Base-by-base conservation (phyloP, 371 early-diverging fungal genomes). In the Capniomyces stellatus region DNA sequence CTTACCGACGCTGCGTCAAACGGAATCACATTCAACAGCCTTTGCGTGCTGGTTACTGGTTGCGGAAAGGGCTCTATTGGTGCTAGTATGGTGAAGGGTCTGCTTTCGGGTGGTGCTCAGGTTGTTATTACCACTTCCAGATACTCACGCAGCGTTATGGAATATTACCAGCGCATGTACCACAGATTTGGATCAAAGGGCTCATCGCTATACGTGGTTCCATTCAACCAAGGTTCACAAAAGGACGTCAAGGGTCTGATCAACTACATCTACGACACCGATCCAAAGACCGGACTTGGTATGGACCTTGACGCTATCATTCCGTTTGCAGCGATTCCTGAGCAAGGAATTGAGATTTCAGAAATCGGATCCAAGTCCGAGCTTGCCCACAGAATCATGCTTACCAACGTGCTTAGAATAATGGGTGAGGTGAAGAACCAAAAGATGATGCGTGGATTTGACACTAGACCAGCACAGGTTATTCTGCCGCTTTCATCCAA, bases 241-340 rank as follows among this genome's bases (percentile, higher is more conserved):
- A 76, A 78, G 58, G 96, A 95, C 69, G 77, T 84, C 22, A 72
- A 78, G 52, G 71, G 75, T 22, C 67, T 95, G 8, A 74, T 93
- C 48, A 69, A 83, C 61, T 90, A 88, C 70, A 83, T 93, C 49
- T 93, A 91, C 69, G 73, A 75, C 55, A 64, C 70, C 48, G 86
- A 85, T 55, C 27, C 54, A 13, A 74, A 75, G 48, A 82, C 78
- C 75, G 88, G 87, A 53, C 75, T 94, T 27, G 75, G 77, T 58
- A 87, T 88, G 88, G 89, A 92, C 71, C 78, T 93, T 59, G 96
- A 95, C 72, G 85, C 76, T 62, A 75, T 95, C 54, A 76, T 95
- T 64, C 96, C 96, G 27, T 95, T 95, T 69, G 96, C 92, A 46
- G 94, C 96, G 31, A 83, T 91, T 46, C 76, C 87, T 31, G 93